Evolutionary conservation across 2,329 filamentous ascomycete species (phyloP).

Genomic region (Penicillium occitanis): DNA sequence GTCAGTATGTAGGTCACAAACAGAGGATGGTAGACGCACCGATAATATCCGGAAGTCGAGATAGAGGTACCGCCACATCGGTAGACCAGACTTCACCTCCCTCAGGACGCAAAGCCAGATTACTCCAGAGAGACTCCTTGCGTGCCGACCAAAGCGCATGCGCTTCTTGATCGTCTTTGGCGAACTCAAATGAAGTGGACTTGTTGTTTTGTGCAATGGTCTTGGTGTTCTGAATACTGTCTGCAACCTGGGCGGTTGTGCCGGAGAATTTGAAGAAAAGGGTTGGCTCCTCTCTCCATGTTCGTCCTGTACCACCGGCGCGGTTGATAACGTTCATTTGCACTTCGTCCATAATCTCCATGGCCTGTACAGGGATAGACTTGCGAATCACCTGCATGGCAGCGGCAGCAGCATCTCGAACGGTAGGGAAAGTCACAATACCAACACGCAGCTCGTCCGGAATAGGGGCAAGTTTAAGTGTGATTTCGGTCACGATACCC

Average conservation of each 20-base stretch:
- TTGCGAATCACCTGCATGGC: conserved; percentile 64
- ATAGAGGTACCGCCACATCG: conserved; percentile 62
- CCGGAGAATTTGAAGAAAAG: conserved; percentile 65
- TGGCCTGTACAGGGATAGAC: conserved; percentile 66
- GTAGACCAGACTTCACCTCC: conserved; percentile 62
- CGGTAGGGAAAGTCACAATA: conserved; percentile 59
- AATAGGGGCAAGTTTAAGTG: conserved; percentile 65
- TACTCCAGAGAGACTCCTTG: conserved; percentile 62
- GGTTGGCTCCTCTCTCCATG: conserved; percentile 43
- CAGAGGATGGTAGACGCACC: conserved; percentile 30
- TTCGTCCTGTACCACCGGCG: conserved; percentile 59
- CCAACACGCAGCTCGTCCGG: conserved; percentile 66
- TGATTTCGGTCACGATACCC: conserved; percentile 69
- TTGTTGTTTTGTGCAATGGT: conserved; percentile 64
- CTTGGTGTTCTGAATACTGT: conserved; percentile 71
- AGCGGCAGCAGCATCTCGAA: conserved; percentile 62
- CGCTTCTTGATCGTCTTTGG: conserved; percentile 54
- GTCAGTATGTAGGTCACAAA: conserved; percentile 17
- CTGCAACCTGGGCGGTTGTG: conserved; percentile 71
- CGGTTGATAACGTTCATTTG: conserved; percentile 67
- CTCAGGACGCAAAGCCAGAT: conserved; percentile 56
- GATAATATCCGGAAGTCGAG: conserved; percentile 61
- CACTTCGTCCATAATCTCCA: conserved; percentile 63
- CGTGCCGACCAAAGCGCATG: conserved; percentile 60
- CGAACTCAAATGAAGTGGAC: conserved; percentile 56